phyloP scores from a whole-genome alignment of 805 yeast species.

The Metschnikowia borealis region DNA sequence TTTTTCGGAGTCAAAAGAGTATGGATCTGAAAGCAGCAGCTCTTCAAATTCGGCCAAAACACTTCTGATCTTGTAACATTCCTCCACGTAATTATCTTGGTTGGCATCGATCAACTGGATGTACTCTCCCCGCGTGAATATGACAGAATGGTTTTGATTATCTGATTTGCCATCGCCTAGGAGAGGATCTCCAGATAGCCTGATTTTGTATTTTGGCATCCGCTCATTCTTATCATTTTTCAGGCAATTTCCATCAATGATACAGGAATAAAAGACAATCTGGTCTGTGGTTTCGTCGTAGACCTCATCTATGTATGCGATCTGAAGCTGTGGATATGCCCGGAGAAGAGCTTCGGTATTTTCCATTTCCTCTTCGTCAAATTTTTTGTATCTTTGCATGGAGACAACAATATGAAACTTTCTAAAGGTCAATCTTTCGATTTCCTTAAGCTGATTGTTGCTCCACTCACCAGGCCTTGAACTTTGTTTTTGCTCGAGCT shows the following conservation, averaged over 20 bases:
- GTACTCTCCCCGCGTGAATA: slow-evolving; percentile 81
- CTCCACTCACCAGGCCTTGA: slow-evolving; percentile 5
- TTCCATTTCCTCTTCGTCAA: slow-evolving; percentile 70
- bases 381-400: slow-evolving; percentile 77
- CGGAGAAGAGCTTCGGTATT: slow-evolving; percentile 76
- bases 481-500: slow-evolving; percentile 86
- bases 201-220: slow-evolving; percentile 67
- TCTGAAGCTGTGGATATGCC: slow-evolving; percentile 81
- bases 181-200: slow-evolving; percentile 79
- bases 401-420: slow-evolving; percentile 79
- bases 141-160: slow-evolving; percentile 77
- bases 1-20: slow-evolving; percentile 11
- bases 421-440: slow-evolving; percentile 66
- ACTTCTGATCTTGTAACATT: slow-evolving; percentile 78
- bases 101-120: slow-evolving; percentile 82
- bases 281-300: slow-evolving; percentile 60
- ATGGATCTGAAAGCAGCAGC: slow-evolving; percentile 25
- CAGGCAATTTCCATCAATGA: slow-evolving; percentile 79
- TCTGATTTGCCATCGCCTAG: slow-evolving; percentile 88
- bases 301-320: slow-evolving; percentile 93
- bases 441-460: slow-evolving; percentile 8
- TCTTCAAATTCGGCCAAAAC: slow-evolving; percentile 82
- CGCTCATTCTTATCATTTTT: slow-evolving; percentile 52
- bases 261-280: slow-evolving; percentile 67
- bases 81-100: slow-evolving; percentile 83